Conservation (phyloP, 192 early-diverging fungal genomes). For the Gaertneriomyces semiglobifer region DNA sequence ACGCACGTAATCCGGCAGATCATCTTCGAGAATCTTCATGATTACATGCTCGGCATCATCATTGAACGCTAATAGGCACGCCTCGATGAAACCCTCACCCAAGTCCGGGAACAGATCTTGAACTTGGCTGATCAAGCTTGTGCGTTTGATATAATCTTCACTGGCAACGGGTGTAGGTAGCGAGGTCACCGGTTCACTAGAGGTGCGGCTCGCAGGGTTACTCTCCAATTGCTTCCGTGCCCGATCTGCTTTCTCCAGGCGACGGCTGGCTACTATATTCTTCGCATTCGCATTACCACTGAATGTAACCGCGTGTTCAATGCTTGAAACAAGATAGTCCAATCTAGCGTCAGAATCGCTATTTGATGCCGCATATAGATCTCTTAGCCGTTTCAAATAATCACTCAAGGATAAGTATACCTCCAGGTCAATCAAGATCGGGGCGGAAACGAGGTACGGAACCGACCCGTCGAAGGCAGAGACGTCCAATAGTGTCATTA, state of each 20-base stretch:
- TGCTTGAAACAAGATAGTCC: slow-evolving; percentile 59
- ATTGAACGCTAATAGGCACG: slow-evolving; percentile 41
- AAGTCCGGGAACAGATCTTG: slow-evolving; percentile 86
- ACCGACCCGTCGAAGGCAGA: slow-evolving; percentile 56
- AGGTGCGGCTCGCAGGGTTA: no score
- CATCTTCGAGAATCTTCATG: slow-evolving; percentile 74
- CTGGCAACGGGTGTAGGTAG: not conserved
- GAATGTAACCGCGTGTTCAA: slow-evolving; percentile 66
- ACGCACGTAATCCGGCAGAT: slow-evolving; percentile 63
- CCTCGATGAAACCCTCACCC: slow-evolving; percentile 85
- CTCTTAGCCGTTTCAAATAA: slow-evolving; percentile 50
- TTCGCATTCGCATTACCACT: slow-evolving; percentile 49
- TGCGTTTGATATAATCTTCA: slow-evolving; percentile 55
- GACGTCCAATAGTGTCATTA: slow-evolving; percentile 63
- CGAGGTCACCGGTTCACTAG: no score
- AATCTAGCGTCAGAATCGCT: slow-evolving; percentile 53
- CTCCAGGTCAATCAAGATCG: slow-evolving; percentile 83
- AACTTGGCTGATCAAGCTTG: slow-evolving; percentile 70
- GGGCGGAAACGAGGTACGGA: slow-evolving; percentile 63
- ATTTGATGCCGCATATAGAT: slow-evolving; percentile 28
- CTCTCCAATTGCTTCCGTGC: no score
- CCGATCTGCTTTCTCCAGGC: not conserved
- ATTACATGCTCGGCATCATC: slow-evolving; percentile 71
- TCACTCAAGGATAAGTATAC: slow-evolving; percentile 63
- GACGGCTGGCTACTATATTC: slow-evolving; percentile 44